Evolutionary conservation across 225 moss, liverwort and hornwort species (phyloP).

Genomic region (Sphagnum contortum): DNA sequence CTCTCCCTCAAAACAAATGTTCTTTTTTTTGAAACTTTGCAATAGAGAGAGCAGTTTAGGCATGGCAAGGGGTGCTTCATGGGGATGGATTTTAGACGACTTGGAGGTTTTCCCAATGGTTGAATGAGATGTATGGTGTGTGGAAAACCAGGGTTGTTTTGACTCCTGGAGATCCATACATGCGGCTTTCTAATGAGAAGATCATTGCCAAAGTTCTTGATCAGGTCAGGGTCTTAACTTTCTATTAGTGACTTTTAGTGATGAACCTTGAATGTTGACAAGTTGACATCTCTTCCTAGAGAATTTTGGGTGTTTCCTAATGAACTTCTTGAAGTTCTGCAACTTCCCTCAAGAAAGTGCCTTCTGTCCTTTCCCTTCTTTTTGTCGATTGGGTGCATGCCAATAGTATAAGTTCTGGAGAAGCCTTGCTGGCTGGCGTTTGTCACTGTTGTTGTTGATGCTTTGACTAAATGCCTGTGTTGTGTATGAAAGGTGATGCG

Average conservation of each 20-base stretch:
- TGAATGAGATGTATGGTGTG: too few relatives aligned
- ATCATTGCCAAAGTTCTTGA: conserved; percentile 64
- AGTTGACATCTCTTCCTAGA: background rate
- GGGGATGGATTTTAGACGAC: too few relatives aligned
- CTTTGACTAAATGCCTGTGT: background rate
- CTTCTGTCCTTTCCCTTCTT: too few relatives aligned
- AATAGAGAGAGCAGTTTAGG: too few relatives aligned
- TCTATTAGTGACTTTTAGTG: background rate
- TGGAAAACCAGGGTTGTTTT: conserved; percentile 64
- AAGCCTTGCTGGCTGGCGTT: background rate
- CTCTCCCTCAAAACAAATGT: too few relatives aligned
- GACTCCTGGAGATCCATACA: conserved; percentile 90
- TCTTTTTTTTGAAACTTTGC: too few relatives aligned
- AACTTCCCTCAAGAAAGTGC: background rate
- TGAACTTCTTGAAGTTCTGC: background rate
- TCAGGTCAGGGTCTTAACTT: conserved; percentile 39
- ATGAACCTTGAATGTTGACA: background rate
- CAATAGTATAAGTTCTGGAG: too few relatives aligned
- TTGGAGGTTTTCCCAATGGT: too few relatives aligned
- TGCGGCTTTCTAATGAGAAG: conserved; percentile 61
- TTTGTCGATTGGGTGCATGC: too few relatives aligned
- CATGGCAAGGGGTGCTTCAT: too few relatives aligned
- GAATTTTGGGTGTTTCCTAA: background rate
- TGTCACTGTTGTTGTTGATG: background rate
- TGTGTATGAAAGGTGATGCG: conserved; percentile 8